Conservation (phyloP, 108 stramenopile genomes). For the Fistulifera solaris region DNA sequence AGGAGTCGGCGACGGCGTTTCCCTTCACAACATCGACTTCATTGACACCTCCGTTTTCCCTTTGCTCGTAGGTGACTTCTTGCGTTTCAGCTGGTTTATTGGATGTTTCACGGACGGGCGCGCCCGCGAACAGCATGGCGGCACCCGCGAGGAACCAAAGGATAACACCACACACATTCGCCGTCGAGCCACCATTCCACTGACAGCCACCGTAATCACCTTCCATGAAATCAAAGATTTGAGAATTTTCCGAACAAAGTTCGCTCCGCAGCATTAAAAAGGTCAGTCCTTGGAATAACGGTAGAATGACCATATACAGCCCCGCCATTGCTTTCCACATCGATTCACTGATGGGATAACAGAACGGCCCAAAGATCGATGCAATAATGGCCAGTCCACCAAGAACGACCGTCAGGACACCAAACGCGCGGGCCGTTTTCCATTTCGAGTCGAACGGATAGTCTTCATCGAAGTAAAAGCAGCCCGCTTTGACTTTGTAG, state of each 20-base stretch:
- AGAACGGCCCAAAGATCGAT: background rate
- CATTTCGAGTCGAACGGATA: slow-evolving; percentile 3
- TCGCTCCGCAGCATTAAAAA: slow-evolving; percentile 13
- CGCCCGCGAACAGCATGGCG: slow-evolving; percentile 5
- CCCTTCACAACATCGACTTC: slow-evolving; percentile 4
- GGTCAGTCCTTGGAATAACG: slow-evolving; percentile 23
- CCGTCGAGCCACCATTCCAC: slow-evolving; percentile 8
- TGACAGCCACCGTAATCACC: slow-evolving; percentile 1
- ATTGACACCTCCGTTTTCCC: slow-evolving; percentile 1
- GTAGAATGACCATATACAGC: slow-evolving; percentile 11
- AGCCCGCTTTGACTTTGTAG: too few species aligned
- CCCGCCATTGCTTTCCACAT: slow-evolving; percentile 1
- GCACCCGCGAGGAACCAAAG: slow-evolving; percentile 14
- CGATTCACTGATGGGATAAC: background rate
- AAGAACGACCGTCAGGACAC: background rate
- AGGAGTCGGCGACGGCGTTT: background rate
- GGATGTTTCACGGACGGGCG: background rate
- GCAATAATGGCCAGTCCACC: background rate
- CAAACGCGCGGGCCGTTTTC: slow-evolving; percentile 6
- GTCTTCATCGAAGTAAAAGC: too few species aligned
- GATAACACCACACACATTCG: slow-evolving; percentile 9
- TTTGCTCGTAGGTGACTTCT: slow-evolving; percentile 11
- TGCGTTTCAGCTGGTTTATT: slow-evolving; percentile 5
- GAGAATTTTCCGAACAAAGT: slow-evolving; percentile 19
- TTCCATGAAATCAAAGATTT: too few species aligned